phyloP scores from a whole-genome alignment of 2,329 filamentous ascomycete genomes.

The Microascus cirrosus region DNA sequence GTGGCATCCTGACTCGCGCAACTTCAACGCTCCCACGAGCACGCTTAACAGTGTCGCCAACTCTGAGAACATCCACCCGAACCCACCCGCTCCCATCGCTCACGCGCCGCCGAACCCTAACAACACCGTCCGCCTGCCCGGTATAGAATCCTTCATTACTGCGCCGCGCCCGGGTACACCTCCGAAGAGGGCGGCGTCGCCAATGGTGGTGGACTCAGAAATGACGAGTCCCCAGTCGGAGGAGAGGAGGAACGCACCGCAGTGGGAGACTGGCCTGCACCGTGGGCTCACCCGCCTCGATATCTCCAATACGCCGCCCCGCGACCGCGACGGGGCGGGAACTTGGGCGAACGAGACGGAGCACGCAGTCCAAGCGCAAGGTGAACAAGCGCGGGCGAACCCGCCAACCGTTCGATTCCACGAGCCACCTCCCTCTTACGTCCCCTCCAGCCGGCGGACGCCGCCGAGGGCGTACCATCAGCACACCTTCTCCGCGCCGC shows the following conservation, averaged over 20 bases:
- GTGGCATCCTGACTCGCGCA: conserved; percentile 75
- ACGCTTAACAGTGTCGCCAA: conserved; percentile 66
- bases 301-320: conserved; percentile 40
- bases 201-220: conserved; percentile 63
- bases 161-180: conserved; percentile 54
- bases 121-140: conserved; percentile 60
- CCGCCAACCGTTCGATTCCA: conserved; percentile 44
- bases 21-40: conserved; percentile 51
- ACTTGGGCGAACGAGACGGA: conserved; percentile 47
- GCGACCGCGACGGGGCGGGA: conserved; percentile 41
- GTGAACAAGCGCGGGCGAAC: conserved; percentile 34
- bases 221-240: conserved; percentile 16
- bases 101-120: conserved; percentile 34
- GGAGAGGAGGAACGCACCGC: conserved; percentile 37
- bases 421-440: conserved; percentile 25
- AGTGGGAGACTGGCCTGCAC: conserved; percentile 57
- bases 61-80: conserved; percentile 47
- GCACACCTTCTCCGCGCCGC: conserved; percentile 49
- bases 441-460: conserved; percentile 13
- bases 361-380: conserved; percentile 42
- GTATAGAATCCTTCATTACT: conserved; percentile 86
- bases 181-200: conserved; percentile 54
- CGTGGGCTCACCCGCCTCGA: conserved; percentile 57
- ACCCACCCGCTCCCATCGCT: conserved; percentile 17
- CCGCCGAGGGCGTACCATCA: conserved; percentile 31